Conservation (phyloP, 345 rosid genomes). For the Eutrema japonicum region DNA sequence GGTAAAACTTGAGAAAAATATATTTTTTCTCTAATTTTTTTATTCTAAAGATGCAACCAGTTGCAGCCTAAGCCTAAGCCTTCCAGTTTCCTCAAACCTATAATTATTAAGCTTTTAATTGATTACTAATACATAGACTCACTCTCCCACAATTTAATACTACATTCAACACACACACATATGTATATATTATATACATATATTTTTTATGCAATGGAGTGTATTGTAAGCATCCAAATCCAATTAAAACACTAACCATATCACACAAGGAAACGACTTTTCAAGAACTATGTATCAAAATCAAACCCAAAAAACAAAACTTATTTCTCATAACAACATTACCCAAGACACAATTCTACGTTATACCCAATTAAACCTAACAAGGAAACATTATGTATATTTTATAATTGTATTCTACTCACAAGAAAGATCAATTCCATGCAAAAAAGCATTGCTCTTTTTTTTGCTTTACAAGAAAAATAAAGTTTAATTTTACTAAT, state of each 20-base stretch:
- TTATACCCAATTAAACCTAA: constrained; percentile 35
- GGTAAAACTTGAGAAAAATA: no score
- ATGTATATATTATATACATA: background rate
- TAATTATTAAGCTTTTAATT: constrained; percentile 40
- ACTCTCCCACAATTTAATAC: constrained; percentile 25
- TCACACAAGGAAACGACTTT: constrained; percentile 35
- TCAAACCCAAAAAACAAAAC: background rate
- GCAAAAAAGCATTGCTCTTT: constrained; percentile 24
- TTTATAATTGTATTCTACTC: constrained; percentile 20
- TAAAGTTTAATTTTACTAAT: background rate
- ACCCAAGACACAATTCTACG: constrained; percentile 34
- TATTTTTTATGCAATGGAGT: constrained; percentile 32
- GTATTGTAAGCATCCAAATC: constrained; percentile 37
- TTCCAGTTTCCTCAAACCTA: constrained; percentile 35
- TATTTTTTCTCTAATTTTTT: no score
- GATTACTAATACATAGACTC: constrained; percentile 35
- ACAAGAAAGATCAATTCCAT: constrained; percentile 24
- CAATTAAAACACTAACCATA: constrained; percentile 29
- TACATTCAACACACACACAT: background rate
- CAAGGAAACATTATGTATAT: constrained; percentile 15
- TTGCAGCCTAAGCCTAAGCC: no score
- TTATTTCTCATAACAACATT: constrained; percentile 31
- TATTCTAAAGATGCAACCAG: no score
- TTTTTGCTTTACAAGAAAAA: constrained; percentile 8
- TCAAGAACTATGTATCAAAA: constrained; percentile 30